Percentiles rank a stretch among this genome's conserved stretches.
Evolutionary conservation across 208 protist genomes (phyloP).

Genomic region (Naegleria lovaniensis): DNA sequence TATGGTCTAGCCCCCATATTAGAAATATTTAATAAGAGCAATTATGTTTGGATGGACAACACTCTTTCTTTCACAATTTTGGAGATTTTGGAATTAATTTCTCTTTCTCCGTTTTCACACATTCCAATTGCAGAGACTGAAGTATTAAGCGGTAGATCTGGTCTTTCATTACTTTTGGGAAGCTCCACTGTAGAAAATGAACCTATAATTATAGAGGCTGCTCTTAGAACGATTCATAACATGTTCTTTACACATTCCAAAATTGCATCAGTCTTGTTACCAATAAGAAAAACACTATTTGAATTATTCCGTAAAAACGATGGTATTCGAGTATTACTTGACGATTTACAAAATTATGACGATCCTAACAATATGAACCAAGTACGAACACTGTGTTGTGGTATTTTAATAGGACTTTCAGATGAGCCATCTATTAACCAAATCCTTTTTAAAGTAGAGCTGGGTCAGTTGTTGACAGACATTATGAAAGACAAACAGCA

Average conservation of each 20-base stretch:
- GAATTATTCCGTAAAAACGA: constrained; percentile 8
- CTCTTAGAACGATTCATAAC: neutral
- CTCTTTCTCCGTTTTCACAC: neutral
- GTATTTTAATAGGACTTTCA: constrained; percentile 37
- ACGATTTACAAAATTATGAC: neutral
- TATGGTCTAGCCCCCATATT: neutral
- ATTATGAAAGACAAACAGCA: constrained; percentile 8
- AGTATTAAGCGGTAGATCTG: neutral
- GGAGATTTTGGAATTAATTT: neutral
- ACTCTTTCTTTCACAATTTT: neutral
- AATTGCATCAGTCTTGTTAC: neutral
- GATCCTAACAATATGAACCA: neutral
- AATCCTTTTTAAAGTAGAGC: constrained; percentile 43
- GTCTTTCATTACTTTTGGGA: neutral
- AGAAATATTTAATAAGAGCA: neutral
- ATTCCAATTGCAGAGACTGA: neutral
- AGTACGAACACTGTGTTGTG: constrained; percentile 33
- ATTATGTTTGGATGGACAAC: neutral
- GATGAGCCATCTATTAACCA: constrained; percentile 41
- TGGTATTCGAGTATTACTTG: neutral
- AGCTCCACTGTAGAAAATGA: neutral
- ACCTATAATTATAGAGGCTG: neutral
- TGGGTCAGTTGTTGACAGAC: constrained; percentile 21
- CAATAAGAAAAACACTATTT: neutral
- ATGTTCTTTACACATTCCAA: neutral